Percentiles rank a stretch among this genome's conserved stretches.
Conservation (phyloP, 2,329 filamentous ascomycete species). For the Scorias spongiosa region DNA sequence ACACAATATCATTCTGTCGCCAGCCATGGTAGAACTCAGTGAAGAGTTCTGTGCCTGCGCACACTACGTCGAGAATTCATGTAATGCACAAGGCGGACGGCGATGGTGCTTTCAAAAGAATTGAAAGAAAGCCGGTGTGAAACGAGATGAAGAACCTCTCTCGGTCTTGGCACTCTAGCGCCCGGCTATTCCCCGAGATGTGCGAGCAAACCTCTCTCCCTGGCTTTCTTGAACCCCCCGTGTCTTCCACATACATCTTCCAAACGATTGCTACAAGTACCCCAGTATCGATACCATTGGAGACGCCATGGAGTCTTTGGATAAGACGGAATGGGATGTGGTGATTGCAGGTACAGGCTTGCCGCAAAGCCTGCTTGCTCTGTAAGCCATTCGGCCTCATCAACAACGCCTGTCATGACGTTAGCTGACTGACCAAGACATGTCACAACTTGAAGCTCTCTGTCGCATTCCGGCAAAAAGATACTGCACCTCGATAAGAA, state of each 20-base stretch:
- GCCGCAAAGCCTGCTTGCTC: constrained; percentile 37
- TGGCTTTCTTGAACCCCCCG: constrained; percentile 2
- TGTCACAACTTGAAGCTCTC: constrained; percentile 52
- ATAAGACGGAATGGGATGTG: constrained; percentile 37
- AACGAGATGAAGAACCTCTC: constrained; percentile 2
- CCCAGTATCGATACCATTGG: constrained; percentile 2
- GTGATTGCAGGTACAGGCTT: constrained; percentile 38
- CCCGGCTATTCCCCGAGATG: constrained; percentile 2
- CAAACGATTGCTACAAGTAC: background rate
- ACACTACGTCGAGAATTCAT: constrained; percentile 5
- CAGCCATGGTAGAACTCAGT: constrained; percentile 23
- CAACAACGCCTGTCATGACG: constrained; percentile 4
- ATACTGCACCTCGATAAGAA: constrained; percentile 81
- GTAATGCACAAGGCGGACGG: constrained; percentile 20
- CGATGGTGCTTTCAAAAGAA: constrained; percentile 11
- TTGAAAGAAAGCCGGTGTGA: constrained; percentile 1
- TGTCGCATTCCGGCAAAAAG: constrained; percentile 84
- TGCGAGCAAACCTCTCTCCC: background rate
- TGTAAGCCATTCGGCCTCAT: constrained; percentile 26
- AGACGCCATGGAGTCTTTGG: constrained; percentile 32
- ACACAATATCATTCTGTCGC: constrained; percentile 29
- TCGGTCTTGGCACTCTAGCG: constrained; percentile 1
- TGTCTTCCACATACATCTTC: background rate
- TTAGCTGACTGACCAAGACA: constrained; percentile 48
- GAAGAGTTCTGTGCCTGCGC: constrained; percentile 22